Percentiles rank a stretch among this genome's conserved stretches.
These are phyloP conservation scores for Chaetothyriales sp. DNA, from an alignment of 2,329 filamentous ascomycete genomes.

Conservation along the genomic window DNA sequence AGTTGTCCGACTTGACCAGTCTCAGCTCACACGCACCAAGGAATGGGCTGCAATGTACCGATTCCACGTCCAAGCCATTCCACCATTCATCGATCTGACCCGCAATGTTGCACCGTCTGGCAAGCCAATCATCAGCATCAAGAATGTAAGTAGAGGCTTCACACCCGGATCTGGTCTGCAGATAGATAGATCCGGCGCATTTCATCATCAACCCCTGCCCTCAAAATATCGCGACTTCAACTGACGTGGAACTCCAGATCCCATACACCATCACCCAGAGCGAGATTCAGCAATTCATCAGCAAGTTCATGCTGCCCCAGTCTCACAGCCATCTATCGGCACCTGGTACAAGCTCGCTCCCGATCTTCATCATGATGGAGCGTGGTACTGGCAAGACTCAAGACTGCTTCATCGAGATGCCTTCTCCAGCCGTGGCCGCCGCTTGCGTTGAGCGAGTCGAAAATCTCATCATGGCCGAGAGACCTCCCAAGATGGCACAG, in stretches of 20 bases:
- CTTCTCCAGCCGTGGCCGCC: conserved; percentile 25
- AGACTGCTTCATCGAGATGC: conserved; percentile 38
- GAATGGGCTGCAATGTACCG: background rate
- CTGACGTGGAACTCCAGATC: conserved; percentile 21
- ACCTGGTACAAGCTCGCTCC: conserved; percentile 21
- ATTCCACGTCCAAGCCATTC: conserved; percentile 4
- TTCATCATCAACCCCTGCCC: background rate
- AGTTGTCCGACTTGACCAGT: background rate
- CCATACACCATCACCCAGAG: conserved; percentile 36
- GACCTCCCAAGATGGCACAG: conserved; percentile 32
- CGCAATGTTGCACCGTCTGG: conserved; percentile 9
- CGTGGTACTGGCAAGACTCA: conserved; percentile 42
- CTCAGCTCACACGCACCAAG: background rate
- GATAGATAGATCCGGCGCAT: no score
- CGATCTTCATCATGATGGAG: conserved; percentile 44
- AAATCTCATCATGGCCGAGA: conserved; percentile 20
- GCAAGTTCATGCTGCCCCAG: conserved; percentile 26
- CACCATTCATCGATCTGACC: conserved; percentile 16
- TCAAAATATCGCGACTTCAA: background rate
- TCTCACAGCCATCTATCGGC: conserved; percentile 12
- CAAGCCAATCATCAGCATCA: conserved; percentile 23
- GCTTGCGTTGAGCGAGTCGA: conserved; percentile 25
- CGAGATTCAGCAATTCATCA: conserved; percentile 34
- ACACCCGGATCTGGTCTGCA: background rate
- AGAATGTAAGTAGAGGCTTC: conserved; percentile 18